Evolutionary conservation across 768 basidiomycete genomes (phyloP).

Genomic region (Porpolomopsis calyptriformis): DNA sequence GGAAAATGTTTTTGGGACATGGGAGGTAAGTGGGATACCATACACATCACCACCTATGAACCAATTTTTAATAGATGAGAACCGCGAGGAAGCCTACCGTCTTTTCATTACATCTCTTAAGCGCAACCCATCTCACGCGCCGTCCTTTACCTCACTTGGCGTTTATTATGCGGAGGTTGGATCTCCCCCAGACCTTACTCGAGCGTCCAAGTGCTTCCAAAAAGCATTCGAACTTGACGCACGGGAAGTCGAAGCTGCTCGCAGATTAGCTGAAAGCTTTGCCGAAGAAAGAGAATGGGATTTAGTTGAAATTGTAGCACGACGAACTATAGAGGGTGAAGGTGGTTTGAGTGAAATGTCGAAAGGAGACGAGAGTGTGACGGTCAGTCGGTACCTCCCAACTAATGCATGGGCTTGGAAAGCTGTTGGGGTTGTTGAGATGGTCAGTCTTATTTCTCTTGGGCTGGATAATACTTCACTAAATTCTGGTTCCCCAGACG

Average conservation of each 20-base stretch:
- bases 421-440: slow-evolving; percentile 81
- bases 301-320: slow-evolving; percentile 87
- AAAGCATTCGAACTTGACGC: slow-evolving; percentile 97
- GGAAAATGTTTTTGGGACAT: slow-evolving; percentile 68
- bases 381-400: slow-evolving; percentile 48
- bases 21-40: slow-evolving; percentile 35
- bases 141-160: slow-evolving; percentile 90
- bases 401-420: slow-evolving; percentile 98
- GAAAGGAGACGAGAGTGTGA: slow-evolving; percentile 24
- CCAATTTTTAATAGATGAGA: slow-evolving; percentile 25
- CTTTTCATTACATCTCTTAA: slow-evolving; percentile 75
- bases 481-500: slow-evolving; percentile 32
- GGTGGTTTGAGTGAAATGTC: slow-evolving; percentile 61
- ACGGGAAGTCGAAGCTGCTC: slow-evolving; percentile 76
- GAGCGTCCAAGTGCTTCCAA: slow-evolving; percentile 93
- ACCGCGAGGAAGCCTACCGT: slow-evolving; percentile 59
- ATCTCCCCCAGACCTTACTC: slow-evolving; percentile 65
- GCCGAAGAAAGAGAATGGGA: slow-evolving; percentile 94
- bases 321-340: slow-evolving; percentile 87
- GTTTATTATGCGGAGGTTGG: slow-evolving; percentile 71
- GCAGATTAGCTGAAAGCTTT: slow-evolving; percentile 76
- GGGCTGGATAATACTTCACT: slow-evolving; percentile 3
- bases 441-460: slow-evolving; percentile 42
- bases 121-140: slow-evolving; percentile 64
- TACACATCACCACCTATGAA: background rate